Evolutionary conservation across 225 moss, liverwort and hornwort species (phyloP).

Genomic region (Neckera pumila): DNA sequence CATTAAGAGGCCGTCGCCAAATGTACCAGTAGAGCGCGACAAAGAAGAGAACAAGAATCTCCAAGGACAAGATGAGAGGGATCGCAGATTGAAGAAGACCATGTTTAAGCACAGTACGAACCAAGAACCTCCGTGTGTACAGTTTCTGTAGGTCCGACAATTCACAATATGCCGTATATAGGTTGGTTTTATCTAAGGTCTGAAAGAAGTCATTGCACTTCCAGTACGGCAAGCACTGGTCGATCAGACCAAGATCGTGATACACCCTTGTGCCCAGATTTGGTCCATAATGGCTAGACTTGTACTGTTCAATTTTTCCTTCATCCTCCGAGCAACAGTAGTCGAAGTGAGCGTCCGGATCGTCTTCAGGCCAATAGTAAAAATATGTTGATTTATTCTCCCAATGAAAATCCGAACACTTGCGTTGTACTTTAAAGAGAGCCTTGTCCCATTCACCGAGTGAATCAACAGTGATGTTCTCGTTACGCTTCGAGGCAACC

Average conservation of each 20-base stretch:
- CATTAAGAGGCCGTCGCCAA: not conserved
- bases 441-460: not conserved
- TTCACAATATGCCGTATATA: fast-evolving
- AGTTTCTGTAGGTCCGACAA: not conserved
- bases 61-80: not conserved
- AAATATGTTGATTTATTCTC: not conserved
- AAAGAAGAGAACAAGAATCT: not conserved
- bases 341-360: not conserved
- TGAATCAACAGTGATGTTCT: not conserved
- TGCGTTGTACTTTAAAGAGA: not conserved
- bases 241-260: not conserved
- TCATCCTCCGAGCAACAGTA: fast-evolving
- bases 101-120: not conserved
- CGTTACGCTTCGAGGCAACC: not conserved
- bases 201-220: not conserved
- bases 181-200: fast-evolving
- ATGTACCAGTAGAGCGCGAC: not conserved
- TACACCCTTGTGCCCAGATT: fast-evolving
- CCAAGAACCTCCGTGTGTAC: not conserved
- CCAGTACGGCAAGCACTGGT: not conserved
- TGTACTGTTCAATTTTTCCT: fast-evolving
- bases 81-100: not conserved
- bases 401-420: not conserved
- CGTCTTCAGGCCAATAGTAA: not conserved
- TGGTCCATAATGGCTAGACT: not conserved